These are phyloP conservation scores for Cnidoscolus chayamansa DNA, from an alignment of 441 rosid genomes.

Conservation along the genomic window DNA sequence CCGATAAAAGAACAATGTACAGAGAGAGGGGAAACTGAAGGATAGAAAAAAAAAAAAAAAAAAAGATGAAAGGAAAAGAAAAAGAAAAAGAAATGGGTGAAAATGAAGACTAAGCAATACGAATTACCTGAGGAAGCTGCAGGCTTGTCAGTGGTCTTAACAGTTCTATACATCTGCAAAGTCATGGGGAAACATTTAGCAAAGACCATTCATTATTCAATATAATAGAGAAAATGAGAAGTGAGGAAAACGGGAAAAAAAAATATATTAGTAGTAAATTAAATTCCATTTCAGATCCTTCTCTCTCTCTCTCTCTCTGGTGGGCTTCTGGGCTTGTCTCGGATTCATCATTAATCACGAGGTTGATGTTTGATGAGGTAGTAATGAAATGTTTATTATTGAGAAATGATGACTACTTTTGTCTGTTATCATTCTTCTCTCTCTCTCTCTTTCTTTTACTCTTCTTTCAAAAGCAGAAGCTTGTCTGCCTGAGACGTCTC, in stretches of 20 bases:
- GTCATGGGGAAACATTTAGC: conserved; percentile 20
- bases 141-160: conserved; percentile 78
- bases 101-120: conserved; percentile 31
- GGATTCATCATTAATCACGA: conserved; percentile 56
- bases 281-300: neutral
- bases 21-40: neutral
- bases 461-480: conserved; percentile 27
- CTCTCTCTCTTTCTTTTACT: conserved; percentile 5
- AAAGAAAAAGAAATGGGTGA: conserved; percentile 5
- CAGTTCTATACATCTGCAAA: conserved; percentile 84
- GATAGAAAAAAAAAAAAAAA: neutral
- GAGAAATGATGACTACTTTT: conserved; percentile 68
- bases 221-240: conserved; percentile 2
- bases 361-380: conserved; percentile 58
- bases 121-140: conserved; percentile 77
- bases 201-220: neutral
- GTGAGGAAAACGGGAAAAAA: neutral
- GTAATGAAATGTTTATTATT: conserved; percentile 51
- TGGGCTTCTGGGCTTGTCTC: conserved; percentile 30
- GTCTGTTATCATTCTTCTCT: conserved; percentile 23
- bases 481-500: conserved; percentile 31
- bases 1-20: neutral
- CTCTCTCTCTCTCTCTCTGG: neutral
- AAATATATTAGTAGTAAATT: neutral
- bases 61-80: neutral